Evolutionary conservation across 192 early-diverging fungal species (phyloP), one percentile per base, ranked within the genome.

Genomic region (Backusella parvicylindrica): DNA sequence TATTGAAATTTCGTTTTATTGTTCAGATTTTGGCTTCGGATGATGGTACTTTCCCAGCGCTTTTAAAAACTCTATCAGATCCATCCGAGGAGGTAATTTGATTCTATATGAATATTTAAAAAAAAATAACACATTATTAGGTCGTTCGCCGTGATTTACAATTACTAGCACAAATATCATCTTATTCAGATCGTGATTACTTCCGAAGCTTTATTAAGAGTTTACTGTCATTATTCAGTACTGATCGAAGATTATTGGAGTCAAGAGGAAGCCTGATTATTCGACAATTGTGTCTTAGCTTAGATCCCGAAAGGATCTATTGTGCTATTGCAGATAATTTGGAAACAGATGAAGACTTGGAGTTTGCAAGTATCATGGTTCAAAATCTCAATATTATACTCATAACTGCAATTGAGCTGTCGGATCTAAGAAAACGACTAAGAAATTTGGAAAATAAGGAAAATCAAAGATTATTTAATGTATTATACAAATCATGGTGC

Each of bases 371-470:
- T 70, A 94, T 91, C 2, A 99, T 99, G 97, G 95, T 99, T 3
- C 97, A 98, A 84, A 97, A 98, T 64, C 84, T 99, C 68, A 98
- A 97, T 82, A 92, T 96, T 68, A 97, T 99, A 50, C 84, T 99
- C 15, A 93, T 98, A 30, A 99, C 98, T 1, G 92, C 97, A 0
- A 93, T 97, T 1, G 98, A 99, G 75, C 84, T 98, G 8, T 84
- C 90, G 7, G 91, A 93, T 43, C 79, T 99, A 67, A 82, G 98
- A 23, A 86, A 91, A 41, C 82, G 93, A 26, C 74, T 99, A 13
- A 94, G 93, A 66, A 92, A 90, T 71, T 70, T 98, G 74, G 92
- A 97, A 64, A 84, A 86, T 38, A 49, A 86, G 72, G 84, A 89
- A 77, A 64, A 75, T 50, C 91, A 95, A 71, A 81, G 80, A 26